Conservation (phyloP, 192 early-diverging fungal species). For the Coemansia sp. region DNA sequence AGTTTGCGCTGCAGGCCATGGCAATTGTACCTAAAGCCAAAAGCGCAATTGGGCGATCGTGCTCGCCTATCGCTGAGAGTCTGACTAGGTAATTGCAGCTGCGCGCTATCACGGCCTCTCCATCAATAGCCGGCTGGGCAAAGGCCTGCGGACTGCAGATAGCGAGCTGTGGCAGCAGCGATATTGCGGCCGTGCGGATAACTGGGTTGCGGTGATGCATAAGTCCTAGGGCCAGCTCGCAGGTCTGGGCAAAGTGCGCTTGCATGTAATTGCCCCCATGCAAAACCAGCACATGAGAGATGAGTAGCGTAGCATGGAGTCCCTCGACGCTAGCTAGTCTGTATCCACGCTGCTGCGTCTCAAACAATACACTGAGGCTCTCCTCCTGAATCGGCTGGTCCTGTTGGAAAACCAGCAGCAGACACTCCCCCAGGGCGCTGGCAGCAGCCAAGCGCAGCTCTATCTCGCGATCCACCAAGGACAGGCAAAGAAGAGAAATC, state of each 20-base stretch:
- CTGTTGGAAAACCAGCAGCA: constrained; percentile 65
- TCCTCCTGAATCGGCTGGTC: constrained; percentile 69
- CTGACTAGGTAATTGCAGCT: constrained; percentile 78
- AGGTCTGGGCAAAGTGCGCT: constrained; percentile 71
- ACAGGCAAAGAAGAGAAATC: constrained; percentile 72
- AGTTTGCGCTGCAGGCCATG: constrained; percentile 73
- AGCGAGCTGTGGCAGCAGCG: constrained; percentile 82
- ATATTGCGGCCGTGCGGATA: constrained; percentile 81
- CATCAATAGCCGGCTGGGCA: constrained; percentile 36
- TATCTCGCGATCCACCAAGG: constrained; percentile 78
- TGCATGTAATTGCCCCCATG: constrained; percentile 89
- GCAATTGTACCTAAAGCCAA: constrained; percentile 86
- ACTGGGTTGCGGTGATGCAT: constrained; percentile 78
- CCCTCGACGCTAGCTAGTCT: constrained; percentile 73
- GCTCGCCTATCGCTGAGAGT: constrained; percentile 69
- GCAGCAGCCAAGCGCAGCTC: constrained; percentile 87
- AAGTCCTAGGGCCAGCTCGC: constrained; percentile 75
- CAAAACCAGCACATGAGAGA: constrained; percentile 75
- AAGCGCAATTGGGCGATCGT: constrained; percentile 65
- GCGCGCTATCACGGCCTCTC: constrained; percentile 66
- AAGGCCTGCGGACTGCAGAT: constrained; percentile 77
- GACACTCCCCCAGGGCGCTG: constrained; percentile 77
- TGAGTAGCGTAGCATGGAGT: constrained; percentile 86
- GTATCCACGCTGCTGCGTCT: constrained; percentile 79
- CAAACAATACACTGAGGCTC: constrained; percentile 75